Evolutionary conservation across 768 basidiomycete species (phyloP), one percentile per base, ranked within the genome.

Genomic region (Mycena amicta): DNA sequence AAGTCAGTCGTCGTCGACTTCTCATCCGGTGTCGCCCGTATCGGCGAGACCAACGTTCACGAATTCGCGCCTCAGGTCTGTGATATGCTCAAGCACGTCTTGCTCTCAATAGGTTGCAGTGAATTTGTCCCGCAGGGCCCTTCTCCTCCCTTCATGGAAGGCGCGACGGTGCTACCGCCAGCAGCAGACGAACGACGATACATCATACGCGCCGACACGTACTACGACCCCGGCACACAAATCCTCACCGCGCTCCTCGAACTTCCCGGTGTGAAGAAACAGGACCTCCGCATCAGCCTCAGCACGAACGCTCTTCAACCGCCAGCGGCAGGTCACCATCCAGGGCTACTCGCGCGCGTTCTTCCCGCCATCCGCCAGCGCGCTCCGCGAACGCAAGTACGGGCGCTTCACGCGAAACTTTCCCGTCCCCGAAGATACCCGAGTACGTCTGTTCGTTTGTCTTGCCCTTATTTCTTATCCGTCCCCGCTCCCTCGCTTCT

Each of bases 211-310:
- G 76, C 83, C 28, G 89, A 90, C 71, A 72, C 86, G 52, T 77
- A 82, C 67, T 87, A 83, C 74, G 80, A 85, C 67, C 63, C 68
- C 33, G 75, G 77, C 30, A 81, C 78, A 51, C 77, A 78, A 68
- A 67, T 77, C 37, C 72, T 89, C 65, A 80, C 78, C 56, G 85
- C 83, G 52, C 77, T 84, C 73, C 80, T 89, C 67, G 88, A 90
- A 71, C 75, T 90, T 28, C 89, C 89, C 3, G 89, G 89, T 41
- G 75, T 89, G 68, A 80, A 79, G 67, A 81, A 76, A 60, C 70
- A 70, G 60, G 84, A 89, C 65, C 64, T 91, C 52, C 80, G 72
- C 59, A 76, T 90, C 72, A 79, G 77, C 50, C 78, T 92, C 55
- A 80, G 82, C 50, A 85, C 81, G n/a, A 60, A 85, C 84, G 67